These are phyloP conservation scores for Aureobasidium sp. DNA, from an alignment of 2,329 filamentous ascomycete species.

Conservation along the genomic window DNA sequence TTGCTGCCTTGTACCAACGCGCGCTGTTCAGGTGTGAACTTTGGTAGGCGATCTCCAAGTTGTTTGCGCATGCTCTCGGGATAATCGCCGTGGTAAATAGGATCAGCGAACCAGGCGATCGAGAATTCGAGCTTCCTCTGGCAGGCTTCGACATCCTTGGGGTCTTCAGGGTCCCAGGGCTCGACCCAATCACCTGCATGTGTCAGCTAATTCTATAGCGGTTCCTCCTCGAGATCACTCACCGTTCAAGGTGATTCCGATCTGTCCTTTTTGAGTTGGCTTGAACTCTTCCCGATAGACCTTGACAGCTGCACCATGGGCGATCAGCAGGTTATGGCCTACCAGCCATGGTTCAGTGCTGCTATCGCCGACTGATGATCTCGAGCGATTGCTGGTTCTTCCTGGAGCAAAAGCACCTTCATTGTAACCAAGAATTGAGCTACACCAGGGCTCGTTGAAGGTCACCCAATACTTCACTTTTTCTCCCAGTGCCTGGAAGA, in stretches of 20 bases:
- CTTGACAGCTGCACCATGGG: slow-evolving; percentile 74
- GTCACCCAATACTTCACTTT: slow-evolving; percentile 85
- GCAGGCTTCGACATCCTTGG: slow-evolving; percentile 64
- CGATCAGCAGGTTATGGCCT: slow-evolving; percentile 70
- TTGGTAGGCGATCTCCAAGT: slow-evolving; percentile 24
- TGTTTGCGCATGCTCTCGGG: slow-evolving; percentile 30
- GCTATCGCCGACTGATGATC: slow-evolving; percentile 63
- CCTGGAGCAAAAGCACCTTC: slow-evolving; percentile 73
- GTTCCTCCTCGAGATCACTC: slow-evolving; percentile 18
- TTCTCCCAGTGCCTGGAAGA: slow-evolving; percentile 63
- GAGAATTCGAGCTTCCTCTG: slow-evolving; percentile 79
- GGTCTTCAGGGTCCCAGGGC: slow-evolving; percentile 73
- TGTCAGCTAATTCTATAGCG: slow-evolving; percentile 12
- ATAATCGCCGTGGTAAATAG: slow-evolving; percentile 66
- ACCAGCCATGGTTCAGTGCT: slow-evolving; percentile 73
- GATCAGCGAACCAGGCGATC: slow-evolving; percentile 83
- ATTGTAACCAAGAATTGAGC: slow-evolving; percentile 70
- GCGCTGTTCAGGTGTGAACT: slow-evolving; percentile 26
- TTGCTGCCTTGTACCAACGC: slow-evolving; percentile 23
- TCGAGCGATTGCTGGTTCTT: slow-evolving; percentile 66
- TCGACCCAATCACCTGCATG: slow-evolving; percentile 58
- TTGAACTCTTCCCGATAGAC: slow-evolving; percentile 79
- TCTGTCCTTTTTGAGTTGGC: slow-evolving; percentile 60
- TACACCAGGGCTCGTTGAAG: slow-evolving; percentile 77
- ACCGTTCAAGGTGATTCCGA: slow-evolving; percentile 83